Evolutionary conservation across 2,329 filamentous ascomycete species (phyloP), one percentile per base, ranked within the genome.

Genomic region (Lizonia empirigonia): DNA sequence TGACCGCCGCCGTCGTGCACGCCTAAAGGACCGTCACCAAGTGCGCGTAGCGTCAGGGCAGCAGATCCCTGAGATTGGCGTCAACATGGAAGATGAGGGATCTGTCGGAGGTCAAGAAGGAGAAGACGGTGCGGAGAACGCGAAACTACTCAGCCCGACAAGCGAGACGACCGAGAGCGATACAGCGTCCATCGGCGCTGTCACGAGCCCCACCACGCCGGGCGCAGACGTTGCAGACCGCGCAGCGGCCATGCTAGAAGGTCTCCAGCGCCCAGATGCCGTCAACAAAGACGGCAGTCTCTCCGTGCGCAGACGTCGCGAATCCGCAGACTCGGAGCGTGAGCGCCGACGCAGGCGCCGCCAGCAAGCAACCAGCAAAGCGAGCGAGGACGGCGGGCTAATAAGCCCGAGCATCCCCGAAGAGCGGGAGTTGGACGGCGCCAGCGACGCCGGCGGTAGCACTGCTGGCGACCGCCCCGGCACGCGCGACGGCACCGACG

Each of bases 21-120:
- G 93, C 46, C 82, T 97, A 63, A 95, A 96, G 82, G 92, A 96
- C 68, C 83, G 87, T 22, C 91, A 97, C 69, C 90, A 96, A 75
- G 89, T 94, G 24, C 89, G 93, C 55, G 84, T 97, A 44, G 91
- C 93, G 13, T 93, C 88, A 15, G 93, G 92, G 7, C 91, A 96
- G 66, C 84, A 93, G 67, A 88, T 95, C n/a, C 90, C 89, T 2
- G 91, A 96, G 40, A 59, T 81, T 44, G 78, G 82, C 62, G 87
- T 84, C 42, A 84, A 85, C 48, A 34, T 67, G 26, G 65, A 56
- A 3, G 74, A 78, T 22, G 83, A 83, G 45, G 69, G 75, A 10
- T 53, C 41, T 4, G 50, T 38, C 6, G 37, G 12, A 3, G 56
- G 30, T 7, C 39, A 18, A 6, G 42, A 51, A 3, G 56, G 53